Conservation (phyloP, 257 asterid genomes). For the Gynochthodes officinalis region DNA sequence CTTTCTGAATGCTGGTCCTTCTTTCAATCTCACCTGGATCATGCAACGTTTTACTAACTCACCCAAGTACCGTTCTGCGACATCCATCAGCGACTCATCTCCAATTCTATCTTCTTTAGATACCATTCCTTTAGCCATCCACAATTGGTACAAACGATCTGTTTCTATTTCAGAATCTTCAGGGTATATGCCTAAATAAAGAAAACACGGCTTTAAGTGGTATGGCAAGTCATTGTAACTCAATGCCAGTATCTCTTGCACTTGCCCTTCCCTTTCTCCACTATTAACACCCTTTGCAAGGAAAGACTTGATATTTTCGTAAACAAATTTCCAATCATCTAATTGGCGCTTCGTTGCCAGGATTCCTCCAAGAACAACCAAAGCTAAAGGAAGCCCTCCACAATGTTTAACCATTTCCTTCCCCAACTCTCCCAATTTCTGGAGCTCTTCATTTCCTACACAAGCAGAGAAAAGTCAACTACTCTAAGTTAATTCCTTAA, state of each 20-base stretch:
- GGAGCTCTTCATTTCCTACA: constrained; percentile 23
- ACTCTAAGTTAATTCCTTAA: too few relatives aligned
- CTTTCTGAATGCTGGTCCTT: background rate
- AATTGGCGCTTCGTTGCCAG: background rate
- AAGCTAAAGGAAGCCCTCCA: constrained; percentile 20
- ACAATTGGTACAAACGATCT: background rate
- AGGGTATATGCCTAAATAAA: background rate
- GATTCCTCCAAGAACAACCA: constrained; percentile 2
- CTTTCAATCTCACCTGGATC: background rate
- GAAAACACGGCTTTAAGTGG: constrained; percentile 4
- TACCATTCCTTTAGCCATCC: constrained; percentile 8
- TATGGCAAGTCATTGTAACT: constrained; percentile 7
- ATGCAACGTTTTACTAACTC: constrained; percentile 8
- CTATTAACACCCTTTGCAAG: background rate
- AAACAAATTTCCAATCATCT: background rate
- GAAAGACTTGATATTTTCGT: background rate
- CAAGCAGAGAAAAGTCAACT: too few relatives aligned
- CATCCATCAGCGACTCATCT: constrained; percentile 7
- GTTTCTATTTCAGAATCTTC: constrained; percentile 1
- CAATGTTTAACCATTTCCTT: constrained; percentile 33
- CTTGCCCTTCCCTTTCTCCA: background rate
- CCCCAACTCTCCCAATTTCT: constrained; percentile 30
- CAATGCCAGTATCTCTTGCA: too few relatives aligned
- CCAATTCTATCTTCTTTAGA: background rate
- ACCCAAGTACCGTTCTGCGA: constrained; percentile 6